Evolutionary conservation across 2,329 filamentous ascomycete species (phyloP).

Genomic region (Teratosphaeria gauchensis): DNA sequence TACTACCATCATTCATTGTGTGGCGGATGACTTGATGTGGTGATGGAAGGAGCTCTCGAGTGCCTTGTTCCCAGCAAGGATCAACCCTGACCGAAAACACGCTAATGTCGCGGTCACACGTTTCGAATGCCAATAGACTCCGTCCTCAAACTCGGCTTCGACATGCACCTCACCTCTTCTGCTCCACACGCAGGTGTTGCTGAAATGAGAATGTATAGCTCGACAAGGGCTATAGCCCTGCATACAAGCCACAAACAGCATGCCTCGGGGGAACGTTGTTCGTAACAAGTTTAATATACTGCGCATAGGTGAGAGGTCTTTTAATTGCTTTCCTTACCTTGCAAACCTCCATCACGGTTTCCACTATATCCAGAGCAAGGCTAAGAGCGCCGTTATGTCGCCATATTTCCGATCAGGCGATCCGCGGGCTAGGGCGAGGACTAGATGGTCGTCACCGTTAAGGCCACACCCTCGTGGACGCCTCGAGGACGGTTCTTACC

Average conservation of each 20-base stretch:
- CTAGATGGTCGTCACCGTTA: not conserved
- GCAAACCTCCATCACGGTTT: not conserved
- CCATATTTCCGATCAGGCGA: not conserved
- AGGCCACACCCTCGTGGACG: not conserved
- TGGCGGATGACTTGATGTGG: not conserved
- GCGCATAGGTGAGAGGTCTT: not conserved
- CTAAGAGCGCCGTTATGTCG: not conserved
- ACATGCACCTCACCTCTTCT: not conserved
- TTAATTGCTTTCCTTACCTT: not conserved
- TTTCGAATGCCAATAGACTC: not conserved
- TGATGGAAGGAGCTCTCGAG: not conserved
- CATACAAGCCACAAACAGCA: too few species aligned
- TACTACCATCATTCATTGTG: not conserved
- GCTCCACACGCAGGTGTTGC: not conserved
- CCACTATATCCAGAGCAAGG: not conserved
- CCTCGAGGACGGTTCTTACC: not conserved
- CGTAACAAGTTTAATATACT: not conserved
- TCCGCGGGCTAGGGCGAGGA: not conserved
- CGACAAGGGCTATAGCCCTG: too few species aligned
- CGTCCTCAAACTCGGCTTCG: not conserved
- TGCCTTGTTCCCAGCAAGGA: not conserved
- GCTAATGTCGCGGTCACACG: not conserved
- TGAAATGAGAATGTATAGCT: too few species aligned
- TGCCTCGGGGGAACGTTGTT: too few species aligned
- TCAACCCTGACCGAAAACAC: not conserved